phyloP scores from a whole-genome alignment of 345 rosid species.

The Aurinia saxatilis region DNA sequence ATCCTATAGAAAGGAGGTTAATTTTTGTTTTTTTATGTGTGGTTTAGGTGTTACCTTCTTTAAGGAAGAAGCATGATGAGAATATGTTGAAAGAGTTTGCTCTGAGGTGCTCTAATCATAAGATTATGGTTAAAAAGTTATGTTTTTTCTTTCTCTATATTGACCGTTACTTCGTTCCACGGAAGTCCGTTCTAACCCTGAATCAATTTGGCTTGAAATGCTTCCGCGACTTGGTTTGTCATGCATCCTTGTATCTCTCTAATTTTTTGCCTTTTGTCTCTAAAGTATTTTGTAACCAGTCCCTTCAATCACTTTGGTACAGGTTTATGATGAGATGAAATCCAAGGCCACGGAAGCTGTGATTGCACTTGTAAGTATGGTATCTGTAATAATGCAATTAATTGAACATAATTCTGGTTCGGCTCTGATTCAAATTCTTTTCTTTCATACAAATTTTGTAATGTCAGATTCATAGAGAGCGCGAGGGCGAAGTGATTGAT shows the following conservation, averaged over 20 bases:
- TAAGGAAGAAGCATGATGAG: constrained; percentile 60
- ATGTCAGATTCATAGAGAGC: constrained; percentile 46
- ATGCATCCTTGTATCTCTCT: background rate
- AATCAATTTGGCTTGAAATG: constrained; percentile 50
- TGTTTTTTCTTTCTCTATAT: constrained; percentile 62
- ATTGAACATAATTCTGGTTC: background rate
- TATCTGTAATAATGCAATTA: background rate
- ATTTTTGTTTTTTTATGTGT: too few relatives aligned
- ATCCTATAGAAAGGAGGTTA: too few relatives aligned
- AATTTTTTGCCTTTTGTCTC: background rate
- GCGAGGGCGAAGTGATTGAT: constrained; percentile 77
- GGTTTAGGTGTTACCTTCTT: constrained; percentile 34
- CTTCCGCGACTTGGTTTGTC: constrained; percentile 39
- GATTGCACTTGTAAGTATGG: constrained; percentile 39
- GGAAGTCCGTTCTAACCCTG: constrained; percentile 41
- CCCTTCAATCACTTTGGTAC: background rate
- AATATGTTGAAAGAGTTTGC: constrained; percentile 65
- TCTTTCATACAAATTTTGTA: background rate
- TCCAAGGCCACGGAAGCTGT: constrained; percentile 46
- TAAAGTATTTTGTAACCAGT: background rate
- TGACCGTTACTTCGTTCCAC: constrained; percentile 55
- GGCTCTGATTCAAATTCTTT: background rate
- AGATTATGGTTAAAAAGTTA: constrained; percentile 64
- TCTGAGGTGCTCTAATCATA: constrained; percentile 63
- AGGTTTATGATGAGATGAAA: constrained; percentile 48